Evolutionary conservation across 208 protist species (phyloP).

Genomic region (Trypanosoma theileri): DNA sequence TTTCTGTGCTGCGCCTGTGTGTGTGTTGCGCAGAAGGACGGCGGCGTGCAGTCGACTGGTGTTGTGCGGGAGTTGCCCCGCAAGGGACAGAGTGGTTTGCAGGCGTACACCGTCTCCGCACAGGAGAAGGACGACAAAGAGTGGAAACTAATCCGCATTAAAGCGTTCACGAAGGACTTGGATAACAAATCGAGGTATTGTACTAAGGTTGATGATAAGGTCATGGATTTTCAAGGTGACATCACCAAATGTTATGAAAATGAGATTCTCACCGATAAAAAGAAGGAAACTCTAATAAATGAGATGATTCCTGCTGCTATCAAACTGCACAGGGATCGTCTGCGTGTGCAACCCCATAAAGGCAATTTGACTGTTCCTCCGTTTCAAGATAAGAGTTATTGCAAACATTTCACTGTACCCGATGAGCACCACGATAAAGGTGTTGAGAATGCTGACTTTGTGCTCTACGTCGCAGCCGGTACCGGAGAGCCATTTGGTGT

Average conservation of each 20-base stretch:
- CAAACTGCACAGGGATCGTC: slow-evolving; percentile 22
- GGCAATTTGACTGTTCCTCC: neutral
- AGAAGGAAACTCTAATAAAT: neutral
- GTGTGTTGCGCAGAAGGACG: too few relatives aligned
- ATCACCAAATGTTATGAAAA: slow-evolving; percentile 17
- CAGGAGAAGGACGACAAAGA: neutral
- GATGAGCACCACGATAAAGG: neutral
- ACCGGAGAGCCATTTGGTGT: neutral
- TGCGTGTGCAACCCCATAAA: slow-evolving; percentile 8
- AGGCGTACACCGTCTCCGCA: slow-evolving; percentile 7
- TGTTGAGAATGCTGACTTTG: neutral
- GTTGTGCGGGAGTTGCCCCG: slow-evolving; percentile 8
- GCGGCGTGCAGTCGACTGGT: neutral
- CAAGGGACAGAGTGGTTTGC: neutral
- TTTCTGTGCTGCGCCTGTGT: too few relatives aligned
- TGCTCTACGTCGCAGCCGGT: neutral
- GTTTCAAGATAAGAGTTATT: neutral
- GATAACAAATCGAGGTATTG: slow-evolving; percentile 9
- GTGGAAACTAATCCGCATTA: slow-evolving; percentile 20
- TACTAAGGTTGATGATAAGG: too few relatives aligned
- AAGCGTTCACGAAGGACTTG: slow-evolving; percentile 17
- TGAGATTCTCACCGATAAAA: slow-evolving; percentile 35
- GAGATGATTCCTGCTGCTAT: slow-evolving; percentile 17
- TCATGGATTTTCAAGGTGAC: too few relatives aligned
- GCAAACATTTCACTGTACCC: slow-evolving; percentile 23